Evolutionary conservation across 2,329 filamentous ascomycete species (phyloP), one percentile per base, ranked within the genome.

Genomic region (Pseudogymnoascus sp.): DNA sequence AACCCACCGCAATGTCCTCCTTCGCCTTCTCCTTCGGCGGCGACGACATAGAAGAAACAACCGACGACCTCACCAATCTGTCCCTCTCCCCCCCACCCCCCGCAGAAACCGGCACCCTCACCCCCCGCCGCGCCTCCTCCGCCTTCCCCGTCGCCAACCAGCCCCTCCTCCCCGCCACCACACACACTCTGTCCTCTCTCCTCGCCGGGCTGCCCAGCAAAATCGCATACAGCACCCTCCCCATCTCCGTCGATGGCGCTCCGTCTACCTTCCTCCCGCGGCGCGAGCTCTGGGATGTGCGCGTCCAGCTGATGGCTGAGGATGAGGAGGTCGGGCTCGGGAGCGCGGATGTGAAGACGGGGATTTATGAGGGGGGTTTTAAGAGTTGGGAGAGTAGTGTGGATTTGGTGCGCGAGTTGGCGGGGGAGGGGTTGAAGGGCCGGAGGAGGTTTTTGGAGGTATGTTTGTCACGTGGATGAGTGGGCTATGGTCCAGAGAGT

Each of bases 321-420:
- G 85, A 85, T 40, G 84, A 83, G 41, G 78, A 82, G 61, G 71
- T 76, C 6, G 75, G 76, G 24, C 72, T 82, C 26, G 81, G 82
- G 6, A 76, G 77, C 1, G 86, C 89, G 66, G 90, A 95, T 74
- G 87, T 95, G 67, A 89, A 86, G 74, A 89, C 89, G 62, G 90
- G 90, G 61, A 84, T 93, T 65, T 95, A 95, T 75, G 90, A 95
- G 76, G 90, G 90, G 63, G 90, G 90, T 24, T 92, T 93, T 78
- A 95, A 95, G 78, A 93, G 89, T 70, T 95, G 90, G 90, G 90
- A 95, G 77, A 93, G 90, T 76, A 91, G 88, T 65, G 80, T 92
- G 61, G 90, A 95, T 72, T 79, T 95, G 16, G 89, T 90, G 60
- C 89, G 86, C 71, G 84, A 89, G n/a, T 74, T 88, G 31, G 79